Conservation (phyloP, 768 basidiomycete species). For the Scleroderma bovista region DNA sequence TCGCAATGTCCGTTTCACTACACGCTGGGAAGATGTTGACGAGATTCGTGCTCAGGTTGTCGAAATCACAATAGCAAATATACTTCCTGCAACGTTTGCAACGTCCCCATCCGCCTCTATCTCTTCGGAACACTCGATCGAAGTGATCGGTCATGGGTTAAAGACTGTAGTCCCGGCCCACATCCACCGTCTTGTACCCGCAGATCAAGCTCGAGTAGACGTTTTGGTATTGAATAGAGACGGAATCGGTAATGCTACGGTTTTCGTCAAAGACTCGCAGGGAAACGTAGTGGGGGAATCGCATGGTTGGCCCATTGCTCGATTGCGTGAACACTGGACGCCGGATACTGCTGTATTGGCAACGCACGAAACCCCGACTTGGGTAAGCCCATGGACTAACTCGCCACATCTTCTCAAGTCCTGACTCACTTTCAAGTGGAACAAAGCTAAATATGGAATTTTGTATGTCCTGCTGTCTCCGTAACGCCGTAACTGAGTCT, state of each 20-base stretch:
- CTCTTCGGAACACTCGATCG: constrained; percentile 29
- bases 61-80: constrained; percentile 48
- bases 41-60: constrained; percentile 40
- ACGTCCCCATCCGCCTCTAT: constrained; percentile 27
- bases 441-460: constrained; percentile 49
- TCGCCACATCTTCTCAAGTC: neutral
- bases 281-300: constrained; percentile 34
- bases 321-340: constrained; percentile 38
- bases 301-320: constrained; percentile 32
- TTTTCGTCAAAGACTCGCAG: constrained; percentile 27
- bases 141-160: constrained; percentile 35
- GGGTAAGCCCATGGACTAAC: constrained; percentile 32
- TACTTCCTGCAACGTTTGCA: constrained; percentile 32
- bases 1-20: constrained; percentile 40
- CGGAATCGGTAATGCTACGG: constrained; percentile 23
- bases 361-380: constrained; percentile 48
- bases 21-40: constrained; percentile 39
- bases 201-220: constrained; percentile 46
- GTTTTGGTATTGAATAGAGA: constrained; percentile 39
- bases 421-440: constrained; percentile 33
- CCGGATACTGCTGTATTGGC: constrained; percentile 31
- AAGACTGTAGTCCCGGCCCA: constrained; percentile 38
- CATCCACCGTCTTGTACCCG: constrained; percentile 42
- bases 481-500: neutral
- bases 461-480: constrained; percentile 34